phyloP scores from a whole-genome alignment of 2,329 filamentous ascomycete genomes.

The Pezicula carpinea region DNA sequence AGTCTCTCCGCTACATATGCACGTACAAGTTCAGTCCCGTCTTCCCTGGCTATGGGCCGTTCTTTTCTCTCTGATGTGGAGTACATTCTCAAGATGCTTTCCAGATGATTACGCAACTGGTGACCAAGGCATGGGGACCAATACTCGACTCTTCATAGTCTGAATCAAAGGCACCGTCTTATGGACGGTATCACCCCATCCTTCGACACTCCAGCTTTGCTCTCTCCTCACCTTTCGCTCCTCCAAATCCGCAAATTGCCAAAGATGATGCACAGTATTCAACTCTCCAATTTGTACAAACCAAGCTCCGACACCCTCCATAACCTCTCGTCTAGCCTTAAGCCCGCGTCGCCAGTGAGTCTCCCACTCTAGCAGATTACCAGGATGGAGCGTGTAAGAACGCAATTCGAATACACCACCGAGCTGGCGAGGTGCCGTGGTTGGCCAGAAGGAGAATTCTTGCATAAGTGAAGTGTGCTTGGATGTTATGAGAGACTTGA shows the following conservation, averaged over 20 bases:
- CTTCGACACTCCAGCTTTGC: constrained; percentile 91
- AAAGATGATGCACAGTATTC: constrained; percentile 96
- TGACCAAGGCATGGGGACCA: constrained; percentile 96
- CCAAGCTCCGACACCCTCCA: constrained; percentile 98
- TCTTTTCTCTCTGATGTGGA: too few species aligned
- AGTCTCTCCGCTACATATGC: too few species aligned
- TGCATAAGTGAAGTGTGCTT: constrained; percentile 96
- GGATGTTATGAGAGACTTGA: constrained; percentile 77
- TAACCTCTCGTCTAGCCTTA: constrained; percentile 86
- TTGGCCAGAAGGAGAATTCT: constrained; percentile 99
- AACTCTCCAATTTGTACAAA: constrained; percentile 97
- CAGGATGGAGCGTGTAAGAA: constrained; percentile 93
- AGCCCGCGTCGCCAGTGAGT: constrained; percentile 94
- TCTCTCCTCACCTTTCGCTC: constrained; percentile 87
- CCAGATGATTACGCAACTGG: constrained; percentile 63
- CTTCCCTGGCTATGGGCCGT: too few species aligned
- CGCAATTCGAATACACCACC: constrained; percentile 94
- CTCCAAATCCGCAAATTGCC: constrained; percentile 97
- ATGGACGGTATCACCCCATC: constrained; percentile 96
- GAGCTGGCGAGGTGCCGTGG: constrained; percentile 80
- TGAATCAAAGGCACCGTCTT: constrained; percentile 98
- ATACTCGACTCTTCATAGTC: constrained; percentile 88
- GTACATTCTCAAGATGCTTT: too few species aligned
- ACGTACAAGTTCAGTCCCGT: too few species aligned
- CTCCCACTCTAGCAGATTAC: constrained; percentile 97